These are phyloP conservation scores for Pyrenophora graminea DNA, from an alignment of 2,329 filamentous ascomycete genomes.

Conservation along the genomic window DNA sequence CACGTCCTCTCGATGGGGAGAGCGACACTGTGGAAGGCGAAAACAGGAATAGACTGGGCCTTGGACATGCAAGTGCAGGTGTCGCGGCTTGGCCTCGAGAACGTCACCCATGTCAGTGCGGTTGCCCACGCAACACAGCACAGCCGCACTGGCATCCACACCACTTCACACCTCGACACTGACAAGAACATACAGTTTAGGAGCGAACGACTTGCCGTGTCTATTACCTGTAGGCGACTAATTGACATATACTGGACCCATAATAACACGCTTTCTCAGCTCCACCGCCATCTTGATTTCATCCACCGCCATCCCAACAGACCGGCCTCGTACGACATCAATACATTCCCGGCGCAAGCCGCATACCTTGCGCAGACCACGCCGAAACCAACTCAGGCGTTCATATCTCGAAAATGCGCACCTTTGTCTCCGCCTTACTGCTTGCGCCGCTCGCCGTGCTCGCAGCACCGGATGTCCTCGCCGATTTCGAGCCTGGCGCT, in stretches of 20 bases:
- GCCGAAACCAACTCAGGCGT: not conserved
- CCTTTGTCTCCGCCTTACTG: slow-evolving; percentile 28
- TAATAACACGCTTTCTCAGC: not conserved
- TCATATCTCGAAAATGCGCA: slow-evolving; percentile 33
- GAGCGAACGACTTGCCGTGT: not conserved
- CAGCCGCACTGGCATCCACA: slow-evolving; percentile 10
- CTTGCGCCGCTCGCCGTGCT: slow-evolving; percentile 36
- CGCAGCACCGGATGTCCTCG: slow-evolving; percentile 34
- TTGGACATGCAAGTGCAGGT: slow-evolving; percentile 1
- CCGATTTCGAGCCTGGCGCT: slow-evolving; percentile 40
- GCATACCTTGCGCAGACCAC: slow-evolving; percentile 11
- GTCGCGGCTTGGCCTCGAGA: not conserved
- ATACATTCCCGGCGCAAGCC: slow-evolving; percentile 14
- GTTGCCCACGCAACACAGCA: slow-evolving; percentile 5
- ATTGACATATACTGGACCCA: not conserved
- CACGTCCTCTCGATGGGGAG: too few relatives aligned
- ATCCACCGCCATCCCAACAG: slow-evolving; percentile 8
- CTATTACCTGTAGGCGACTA: not conserved
- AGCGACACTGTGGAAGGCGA: not conserved
- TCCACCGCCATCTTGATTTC: slow-evolving; percentile 7
- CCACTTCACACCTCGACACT: slow-evolving; percentile 14
- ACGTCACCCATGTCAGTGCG: too few relatives aligned
- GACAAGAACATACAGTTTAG: not conserved
- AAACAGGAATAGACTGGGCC: not conserved
- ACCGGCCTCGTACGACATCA: slow-evolving; percentile 9